Evolutionary conservation across 495 filamentous ascomycete genomes (phyloP).

Genomic region (Viridothelium virens): DNA sequence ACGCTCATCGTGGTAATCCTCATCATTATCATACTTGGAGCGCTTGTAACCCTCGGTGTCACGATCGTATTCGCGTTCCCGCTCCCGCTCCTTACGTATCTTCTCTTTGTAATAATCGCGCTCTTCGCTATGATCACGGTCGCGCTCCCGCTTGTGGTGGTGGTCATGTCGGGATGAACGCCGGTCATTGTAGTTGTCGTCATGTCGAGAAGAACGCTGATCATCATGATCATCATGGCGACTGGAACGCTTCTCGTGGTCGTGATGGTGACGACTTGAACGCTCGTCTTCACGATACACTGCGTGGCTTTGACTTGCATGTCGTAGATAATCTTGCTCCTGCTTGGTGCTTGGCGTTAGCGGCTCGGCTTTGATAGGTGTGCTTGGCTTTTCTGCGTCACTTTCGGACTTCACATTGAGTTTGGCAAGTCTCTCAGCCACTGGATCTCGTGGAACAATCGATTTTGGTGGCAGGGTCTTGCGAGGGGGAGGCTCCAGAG

Average conservation of each 20-base stretch:
- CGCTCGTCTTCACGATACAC: conserved; percentile 13
- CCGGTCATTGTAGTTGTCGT: conserved; percentile 3
- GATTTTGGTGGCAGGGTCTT: conserved; percentile 31
- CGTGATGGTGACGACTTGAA: conserved; percentile 14
- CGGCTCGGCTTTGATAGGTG: conserved; percentile 7
- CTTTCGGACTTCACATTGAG: conserved; percentile 20
- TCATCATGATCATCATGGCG: conserved; percentile 38
- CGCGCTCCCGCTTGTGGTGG: not conserved
- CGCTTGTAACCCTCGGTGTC: conserved; percentile 8
- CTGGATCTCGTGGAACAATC: conserved; percentile 31
- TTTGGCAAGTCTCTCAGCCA: conserved; percentile 27
- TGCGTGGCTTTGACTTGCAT: conserved; percentile 12
- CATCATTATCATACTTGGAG: conserved; percentile 12
- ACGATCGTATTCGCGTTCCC: conserved; percentile 17
- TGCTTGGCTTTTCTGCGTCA: conserved; percentile 19
- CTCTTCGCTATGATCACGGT: conserved; percentile 24
- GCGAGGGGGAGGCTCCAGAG: conserved; percentile 41
- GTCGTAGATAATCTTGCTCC: conserved; percentile 18
- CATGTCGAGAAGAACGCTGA: conserved; percentile 13
- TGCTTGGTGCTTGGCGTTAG: not conserved
- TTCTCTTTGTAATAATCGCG: conserved; percentile 24
- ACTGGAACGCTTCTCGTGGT: conserved; percentile 41
- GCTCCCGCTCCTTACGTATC: conserved; percentile 13
- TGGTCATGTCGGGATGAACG: conserved; percentile 14
- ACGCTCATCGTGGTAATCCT: not conserved